Evolutionary conservation across 2,329 filamentous ascomycete species (phyloP).

Genomic region (Colletotrichum cereale): DNA sequence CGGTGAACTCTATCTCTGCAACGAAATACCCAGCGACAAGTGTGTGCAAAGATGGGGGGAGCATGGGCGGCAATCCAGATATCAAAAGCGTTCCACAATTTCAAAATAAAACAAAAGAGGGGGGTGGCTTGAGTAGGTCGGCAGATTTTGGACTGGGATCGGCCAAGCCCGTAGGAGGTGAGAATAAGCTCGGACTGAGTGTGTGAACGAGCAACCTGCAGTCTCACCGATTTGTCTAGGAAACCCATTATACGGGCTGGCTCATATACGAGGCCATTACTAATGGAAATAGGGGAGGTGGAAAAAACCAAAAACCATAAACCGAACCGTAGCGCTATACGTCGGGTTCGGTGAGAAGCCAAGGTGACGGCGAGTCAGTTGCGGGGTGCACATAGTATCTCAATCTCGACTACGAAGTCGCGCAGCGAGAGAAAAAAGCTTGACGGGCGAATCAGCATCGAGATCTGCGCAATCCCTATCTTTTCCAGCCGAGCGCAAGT

Average conservation of each 20-base stretch:
- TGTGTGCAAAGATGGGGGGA: background rate
- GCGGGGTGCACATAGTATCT: too few species aligned
- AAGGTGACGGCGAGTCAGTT: background rate
- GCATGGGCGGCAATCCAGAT: background rate
- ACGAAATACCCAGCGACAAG: constrained; percentile 8
- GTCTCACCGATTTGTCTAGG: background rate
- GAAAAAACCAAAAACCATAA: too few species aligned
- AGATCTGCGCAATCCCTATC: too few species aligned
- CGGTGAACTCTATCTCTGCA: constrained; percentile 27
- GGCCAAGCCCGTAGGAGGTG: background rate
- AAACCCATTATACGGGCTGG: too few species aligned
- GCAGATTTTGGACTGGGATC: background rate
- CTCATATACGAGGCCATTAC: too few species aligned
- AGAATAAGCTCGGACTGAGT: background rate
- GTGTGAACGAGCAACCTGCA: background rate
- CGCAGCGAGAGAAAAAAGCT: background rate
- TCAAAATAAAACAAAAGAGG: background rate
- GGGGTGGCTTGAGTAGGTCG: too few species aligned
- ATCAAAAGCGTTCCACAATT: too few species aligned
- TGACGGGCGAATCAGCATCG: background rate
- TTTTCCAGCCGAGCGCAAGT: background rate
- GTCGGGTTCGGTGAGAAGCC: too few species aligned
- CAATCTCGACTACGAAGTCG: too few species aligned
- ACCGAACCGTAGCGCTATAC: background rate
- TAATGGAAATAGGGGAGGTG: too few species aligned